Conservation (phyloP, 2,329 filamentous ascomycete genomes). For the Cadophora sp. region DNA sequence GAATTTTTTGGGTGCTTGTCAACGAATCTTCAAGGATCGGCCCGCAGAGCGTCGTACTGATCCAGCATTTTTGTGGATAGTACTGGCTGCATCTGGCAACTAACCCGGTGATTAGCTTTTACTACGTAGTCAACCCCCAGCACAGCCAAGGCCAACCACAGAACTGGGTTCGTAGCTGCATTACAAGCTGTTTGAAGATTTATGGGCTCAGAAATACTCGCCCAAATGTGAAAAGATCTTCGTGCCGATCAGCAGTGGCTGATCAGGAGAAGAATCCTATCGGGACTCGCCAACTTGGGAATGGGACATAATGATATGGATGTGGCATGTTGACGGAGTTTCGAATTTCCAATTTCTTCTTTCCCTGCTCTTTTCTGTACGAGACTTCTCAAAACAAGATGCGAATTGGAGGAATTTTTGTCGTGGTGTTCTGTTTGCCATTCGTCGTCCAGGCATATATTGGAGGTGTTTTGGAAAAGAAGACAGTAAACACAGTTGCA, state of each 20-base stretch:
- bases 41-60: constrained; percentile 1
- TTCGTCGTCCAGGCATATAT: not conserved
- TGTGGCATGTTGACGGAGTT: not conserved
- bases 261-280: not conserved
- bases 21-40: not conserved
- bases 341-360: not conserved
- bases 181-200: not conserved
- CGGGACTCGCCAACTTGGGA: not conserved
- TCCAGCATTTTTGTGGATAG: not conserved
- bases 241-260: not conserved
- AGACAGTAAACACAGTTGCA: not conserved
- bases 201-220: not conserved
- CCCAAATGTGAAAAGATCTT: constrained; percentile 1
- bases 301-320: not conserved
- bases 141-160: not conserved
- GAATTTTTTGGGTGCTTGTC: not conserved
- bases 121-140: no score
- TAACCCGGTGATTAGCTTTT: not conserved
- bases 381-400: not conserved
- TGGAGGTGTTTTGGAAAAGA: not conserved
- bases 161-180: not conserved
- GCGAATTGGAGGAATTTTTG: not conserved
- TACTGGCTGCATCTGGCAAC: not conserved
- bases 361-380: not conserved
- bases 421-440: not conserved